Evolutionary conservation across 169 alveolate species (phyloP), one percentile per base, ranked within the genome.

Genomic region (Plasmodium yoelii): DNA sequence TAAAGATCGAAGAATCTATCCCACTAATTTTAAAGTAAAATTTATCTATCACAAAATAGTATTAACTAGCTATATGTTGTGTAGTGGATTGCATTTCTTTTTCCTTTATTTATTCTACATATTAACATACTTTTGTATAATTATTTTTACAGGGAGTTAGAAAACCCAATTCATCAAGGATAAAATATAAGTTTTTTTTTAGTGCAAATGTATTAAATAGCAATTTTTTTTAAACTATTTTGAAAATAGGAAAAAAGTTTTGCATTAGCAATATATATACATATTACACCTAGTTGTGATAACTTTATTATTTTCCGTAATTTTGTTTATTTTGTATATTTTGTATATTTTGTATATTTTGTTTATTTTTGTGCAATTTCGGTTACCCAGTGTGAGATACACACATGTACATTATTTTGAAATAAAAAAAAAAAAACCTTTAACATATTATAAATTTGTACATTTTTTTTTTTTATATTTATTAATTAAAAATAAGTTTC

Each of bases 1-100:
- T 46, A 47, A 74, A 74, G 47, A 28, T 74, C 5, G 88, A 74
- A 28, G 88, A 74, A 26, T 47, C 24, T 18, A 74, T 74, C n/a
- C 68, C 88, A 24, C 0, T 26, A 13, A 74, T 74, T 60, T 46
- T 74, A 51, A 60, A 74, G 88, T 74, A 74, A 26, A 53, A 19
- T 44, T 10, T 39, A 12, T 57, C 34, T 28, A 12, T 1, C 7
- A 34, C 42, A 34, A 34, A 34, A 51, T 15, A 51, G 59, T 15
- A 7, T 51, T 51, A 13, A 5, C 59, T 13, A 51, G 19, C 3
- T 51, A 15, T 7, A 13, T 7, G 9, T 22, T 34, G 59, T 15
- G 59, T 3, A 51, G 2, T 51, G 19, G 9, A 51, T 13, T 51
- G 46, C 46, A 28, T 39, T 18, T n/a, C n/a, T 0, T 5, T 22